Evolutionary conservation across 495 filamentous ascomycete species (phyloP).

Genomic region (Aspergillus funiculosus): DNA sequence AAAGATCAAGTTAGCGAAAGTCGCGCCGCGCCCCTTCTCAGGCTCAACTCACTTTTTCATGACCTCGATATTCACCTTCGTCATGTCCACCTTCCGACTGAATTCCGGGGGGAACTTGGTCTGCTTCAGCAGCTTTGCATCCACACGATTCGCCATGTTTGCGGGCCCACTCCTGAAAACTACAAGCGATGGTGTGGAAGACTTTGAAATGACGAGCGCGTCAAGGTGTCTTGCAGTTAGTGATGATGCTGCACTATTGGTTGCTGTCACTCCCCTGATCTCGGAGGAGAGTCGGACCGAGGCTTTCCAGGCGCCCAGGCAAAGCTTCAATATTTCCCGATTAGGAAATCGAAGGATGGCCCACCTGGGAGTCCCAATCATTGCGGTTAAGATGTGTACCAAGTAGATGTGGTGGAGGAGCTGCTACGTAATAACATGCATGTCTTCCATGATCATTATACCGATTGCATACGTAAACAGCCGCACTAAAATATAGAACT

Average conservation of each 20-base stretch:
- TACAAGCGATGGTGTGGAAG: not conserved
- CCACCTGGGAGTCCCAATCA: not conserved
- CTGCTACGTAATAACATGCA: too few species aligned
- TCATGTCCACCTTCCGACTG: conserved; percentile 91
- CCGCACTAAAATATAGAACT: not conserved
- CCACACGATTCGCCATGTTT: conserved; percentile 68
- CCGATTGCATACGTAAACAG: not conserved
- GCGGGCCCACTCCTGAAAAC: not conserved
- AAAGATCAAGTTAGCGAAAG: conserved; percentile 11
- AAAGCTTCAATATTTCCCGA: conserved; percentile 16
- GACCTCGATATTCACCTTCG: conserved; percentile 92
- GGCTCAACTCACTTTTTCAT: conserved; percentile 91
- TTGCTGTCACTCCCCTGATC: conserved; percentile 6
- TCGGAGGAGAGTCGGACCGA: conserved; percentile 18
- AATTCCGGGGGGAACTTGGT: conserved; percentile 96
- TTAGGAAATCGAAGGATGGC: conserved; percentile 6
- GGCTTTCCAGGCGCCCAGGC: not conserved
- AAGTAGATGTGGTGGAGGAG: too few species aligned
- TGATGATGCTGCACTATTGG: conserved; percentile 15
- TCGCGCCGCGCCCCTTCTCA: too few species aligned
- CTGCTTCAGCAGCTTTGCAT: conserved; percentile 77
- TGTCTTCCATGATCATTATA: not conserved
- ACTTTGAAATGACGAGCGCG: conserved; percentile 3
- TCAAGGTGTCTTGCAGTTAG: conserved; percentile 5
- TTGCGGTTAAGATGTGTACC: too few species aligned